Percentiles rank a stretch among this genome's conserved stretches.
Evolutionary conservation across 75 land plant species (phyloP).

Genomic region (Pinus tabuliformis): DNA sequence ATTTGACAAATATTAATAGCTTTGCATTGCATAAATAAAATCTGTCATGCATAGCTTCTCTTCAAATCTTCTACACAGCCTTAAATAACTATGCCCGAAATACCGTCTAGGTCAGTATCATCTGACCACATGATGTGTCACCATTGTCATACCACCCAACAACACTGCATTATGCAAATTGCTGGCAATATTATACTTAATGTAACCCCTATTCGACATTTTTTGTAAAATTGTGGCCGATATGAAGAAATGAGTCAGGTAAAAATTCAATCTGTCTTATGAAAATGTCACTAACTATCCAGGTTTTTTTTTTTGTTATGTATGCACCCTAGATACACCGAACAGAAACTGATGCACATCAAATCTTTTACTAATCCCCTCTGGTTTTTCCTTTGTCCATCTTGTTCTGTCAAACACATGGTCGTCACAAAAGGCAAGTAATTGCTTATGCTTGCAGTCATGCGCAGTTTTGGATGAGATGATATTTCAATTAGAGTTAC

Average conservation of each 20-base stretch:
- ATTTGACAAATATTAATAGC: background rate
- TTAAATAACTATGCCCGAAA: background rate
- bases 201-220: too few relatives aligned
- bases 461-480: background rate
- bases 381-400: too few relatives aligned
- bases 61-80: background rate
- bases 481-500: background rate
- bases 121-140: background rate
- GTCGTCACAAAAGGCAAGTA: background rate
- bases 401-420: too few relatives aligned
- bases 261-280: background rate
- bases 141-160: background rate
- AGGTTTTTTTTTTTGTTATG: background rate
- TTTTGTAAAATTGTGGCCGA: too few relatives aligned
- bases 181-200: background rate
- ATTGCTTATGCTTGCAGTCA: background rate
- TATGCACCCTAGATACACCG: background rate
- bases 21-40: background rate
- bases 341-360: background rate
- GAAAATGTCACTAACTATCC: background rate
- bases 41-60: background rate
- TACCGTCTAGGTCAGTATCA: background rate
- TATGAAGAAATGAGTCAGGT: background rate
- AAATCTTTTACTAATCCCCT: background rate
- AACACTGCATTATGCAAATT: background rate